Conservation (phyloP, 495 filamentous ascomycete genomes). For the Penicillium simplicissimum region DNA sequence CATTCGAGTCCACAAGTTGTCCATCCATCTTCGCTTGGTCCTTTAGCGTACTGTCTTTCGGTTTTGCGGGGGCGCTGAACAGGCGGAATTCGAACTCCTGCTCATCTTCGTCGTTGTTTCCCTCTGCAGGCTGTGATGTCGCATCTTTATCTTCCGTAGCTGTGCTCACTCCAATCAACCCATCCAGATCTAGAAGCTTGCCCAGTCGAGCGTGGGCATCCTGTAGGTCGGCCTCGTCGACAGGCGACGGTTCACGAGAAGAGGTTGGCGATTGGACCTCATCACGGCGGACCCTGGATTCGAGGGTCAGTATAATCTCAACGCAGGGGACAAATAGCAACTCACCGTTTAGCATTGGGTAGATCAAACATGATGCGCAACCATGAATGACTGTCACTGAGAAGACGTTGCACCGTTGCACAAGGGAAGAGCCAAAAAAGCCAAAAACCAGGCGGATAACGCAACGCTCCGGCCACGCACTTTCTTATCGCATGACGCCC, state of each 20-base stretch:
- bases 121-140: not conserved
- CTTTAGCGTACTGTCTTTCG: constrained; percentile 8
- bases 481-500: constrained; percentile 29
- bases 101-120: constrained; percentile 39
- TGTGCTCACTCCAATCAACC: constrained; percentile 15
- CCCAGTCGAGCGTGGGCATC: constrained; percentile 43
- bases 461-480: constrained; percentile 33
- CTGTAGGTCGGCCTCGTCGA: constrained; percentile 33
- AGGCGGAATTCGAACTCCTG: constrained; percentile 52
- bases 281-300: constrained; percentile 43
- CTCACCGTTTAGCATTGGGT: constrained; percentile 45
- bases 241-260: constrained; percentile 35
- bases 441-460: not conserved
- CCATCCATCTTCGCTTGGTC: not conserved
- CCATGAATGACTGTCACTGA: not conserved
- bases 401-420: not conserved
- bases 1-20: not conserved
- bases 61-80: constrained; percentile 39
- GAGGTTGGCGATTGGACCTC: constrained; percentile 41
- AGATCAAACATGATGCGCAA: constrained; percentile 41
- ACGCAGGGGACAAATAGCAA: not conserved
- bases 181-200: constrained; percentile 42
- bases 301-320: constrained; percentile 9
- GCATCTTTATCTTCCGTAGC: constrained; percentile 3
- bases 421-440: not conserved